These are phyloP conservation scores for Furcasterigmium furcatum DNA, from an alignment of 2,329 filamentous ascomycete genomes.

Conservation along the genomic window DNA sequence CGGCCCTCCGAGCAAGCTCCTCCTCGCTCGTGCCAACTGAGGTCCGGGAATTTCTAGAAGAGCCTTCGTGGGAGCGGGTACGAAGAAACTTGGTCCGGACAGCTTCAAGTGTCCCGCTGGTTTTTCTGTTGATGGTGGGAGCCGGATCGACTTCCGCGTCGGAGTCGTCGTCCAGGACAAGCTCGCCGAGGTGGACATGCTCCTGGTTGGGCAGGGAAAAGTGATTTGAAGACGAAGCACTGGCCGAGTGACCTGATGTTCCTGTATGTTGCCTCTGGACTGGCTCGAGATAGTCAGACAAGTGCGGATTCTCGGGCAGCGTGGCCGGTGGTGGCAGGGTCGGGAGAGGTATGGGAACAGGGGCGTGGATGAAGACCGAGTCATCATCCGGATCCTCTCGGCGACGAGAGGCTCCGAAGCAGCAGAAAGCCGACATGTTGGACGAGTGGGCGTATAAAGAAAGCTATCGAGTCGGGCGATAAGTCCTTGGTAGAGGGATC, in stretches of 20 bases:
- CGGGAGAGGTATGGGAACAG: not conserved
- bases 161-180: conserved; percentile 1
- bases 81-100: conserved; percentile 42
- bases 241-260: not conserved
- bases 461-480: too few species aligned
- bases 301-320: not conserved
- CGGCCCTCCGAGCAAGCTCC: conserved; percentile 51
- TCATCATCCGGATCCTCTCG: not conserved
- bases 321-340: conserved; percentile 1
- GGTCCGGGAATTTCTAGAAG: conserved; percentile 33
- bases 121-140: conserved; percentile 6
- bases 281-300: not conserved
- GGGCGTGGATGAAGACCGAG: not conserved
- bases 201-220: not conserved
- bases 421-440: conserved; percentile 2
- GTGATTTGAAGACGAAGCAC: not conserved
- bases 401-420: not conserved
- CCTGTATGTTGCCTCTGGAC: not conserved
- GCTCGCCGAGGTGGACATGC: not conserved
- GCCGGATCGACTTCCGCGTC: not conserved
- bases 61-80: conserved; percentile 41
- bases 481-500: too few species aligned
- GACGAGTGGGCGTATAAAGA: too few species aligned
- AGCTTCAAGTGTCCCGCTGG: conserved; percentile 36
- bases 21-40: conserved; percentile 46